Evolutionary conservation across 2,329 filamentous ascomycete species (phyloP).

Genomic region (Elsinoe batatas): DNA sequence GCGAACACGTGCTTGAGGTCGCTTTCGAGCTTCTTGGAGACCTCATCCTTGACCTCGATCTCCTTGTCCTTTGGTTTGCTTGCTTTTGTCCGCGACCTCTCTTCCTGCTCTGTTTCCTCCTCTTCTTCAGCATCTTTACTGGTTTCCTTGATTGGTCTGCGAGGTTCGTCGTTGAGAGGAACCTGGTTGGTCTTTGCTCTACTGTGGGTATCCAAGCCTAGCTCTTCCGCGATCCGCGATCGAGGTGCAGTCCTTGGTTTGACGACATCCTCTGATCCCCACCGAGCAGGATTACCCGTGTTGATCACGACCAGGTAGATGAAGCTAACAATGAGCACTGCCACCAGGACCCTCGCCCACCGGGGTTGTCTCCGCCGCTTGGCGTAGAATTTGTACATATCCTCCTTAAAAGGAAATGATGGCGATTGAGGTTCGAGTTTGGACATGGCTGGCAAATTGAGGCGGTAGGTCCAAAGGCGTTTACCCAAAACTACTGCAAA

Average conservation of each 20-base stretch:
- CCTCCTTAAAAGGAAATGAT: slow-evolving; percentile 1
- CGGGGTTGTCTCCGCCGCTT: slow-evolving; percentile 12
- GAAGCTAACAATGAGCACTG: background rate
- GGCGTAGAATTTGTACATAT: slow-evolving; percentile 8
- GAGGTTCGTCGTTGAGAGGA: background rate
- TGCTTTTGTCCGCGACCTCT: background rate
- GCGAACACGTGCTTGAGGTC: slow-evolving; percentile 20
- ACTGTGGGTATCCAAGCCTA: slow-evolving; percentile 3
- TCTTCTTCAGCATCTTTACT: background rate
- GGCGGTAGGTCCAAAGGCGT: background rate
- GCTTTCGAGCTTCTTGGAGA: background rate
- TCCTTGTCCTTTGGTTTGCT: background rate
- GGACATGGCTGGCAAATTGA: background rate
- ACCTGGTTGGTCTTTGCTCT: slow-evolving; percentile 1
- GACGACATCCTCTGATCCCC: background rate
- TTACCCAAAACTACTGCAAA: too few species aligned
- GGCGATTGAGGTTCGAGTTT: slow-evolving; percentile 4
- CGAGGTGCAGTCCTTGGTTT: background rate
- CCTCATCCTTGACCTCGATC: slow-evolving; percentile 8
- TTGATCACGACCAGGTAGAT: slow-evolving; percentile 12
- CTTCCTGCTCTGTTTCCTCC: background rate
- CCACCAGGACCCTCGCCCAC: slow-evolving; percentile 3
- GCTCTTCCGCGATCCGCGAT: slow-evolving; percentile 4
- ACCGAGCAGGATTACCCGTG: background rate
- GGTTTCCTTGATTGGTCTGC: background rate